Base-by-base conservation (phyloP, 495 filamentous ascomycete species). In the Chaetomium tenue region DNA sequence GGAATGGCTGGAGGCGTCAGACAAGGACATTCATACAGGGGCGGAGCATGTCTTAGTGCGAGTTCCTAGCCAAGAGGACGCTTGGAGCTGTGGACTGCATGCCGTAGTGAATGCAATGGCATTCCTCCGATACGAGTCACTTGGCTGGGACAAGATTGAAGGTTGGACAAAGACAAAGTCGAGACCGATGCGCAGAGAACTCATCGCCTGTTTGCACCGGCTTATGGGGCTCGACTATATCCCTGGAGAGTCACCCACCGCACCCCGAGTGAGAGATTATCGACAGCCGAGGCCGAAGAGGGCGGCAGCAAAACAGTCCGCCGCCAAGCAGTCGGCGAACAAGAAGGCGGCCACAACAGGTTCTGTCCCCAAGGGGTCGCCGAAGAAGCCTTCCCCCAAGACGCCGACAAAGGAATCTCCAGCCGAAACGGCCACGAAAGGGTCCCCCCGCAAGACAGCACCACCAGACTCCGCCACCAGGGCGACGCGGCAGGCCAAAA, bases 31-130 rank as follows among this genome's bases (percentile, higher is more conserved):
- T 15, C 60, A 37, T 1, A 0, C 7, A 13, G n/a, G 13, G 0
- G 25, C 18, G 1, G 18, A 15, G 2, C 40, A 56, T 40, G 6
- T 1, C 26, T 23, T 3, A 9, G 2, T 20, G 1, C 18, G 39
- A 5, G 20, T 48, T 5, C 58, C 2, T n/a, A 28, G 23, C n/a
- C 68, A 72, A 37, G 2, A 13, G 7, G 58, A 62, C 16, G 25
- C 7, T 0, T 69, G 58, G 63, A 57, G 64, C 25, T 72, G 70
- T 51, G 58, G 58, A 4, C 30, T 72, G 0, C 68, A 69, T 26
- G 18, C 15, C 5, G 64, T 72, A 8, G 64, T 58, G 12, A 68
- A 69, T 28, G 39, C 54, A 26, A 42, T 69, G 44, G 61, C 59
- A 18, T 71, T 68, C 46, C 7, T 67, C 25, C 63, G 64, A 9